Evolutionary conservation across 1,284 basidiomycete species (phyloP), one percentile per base, ranked within the genome.

Genomic region (Malassezia obtusa): DNA sequence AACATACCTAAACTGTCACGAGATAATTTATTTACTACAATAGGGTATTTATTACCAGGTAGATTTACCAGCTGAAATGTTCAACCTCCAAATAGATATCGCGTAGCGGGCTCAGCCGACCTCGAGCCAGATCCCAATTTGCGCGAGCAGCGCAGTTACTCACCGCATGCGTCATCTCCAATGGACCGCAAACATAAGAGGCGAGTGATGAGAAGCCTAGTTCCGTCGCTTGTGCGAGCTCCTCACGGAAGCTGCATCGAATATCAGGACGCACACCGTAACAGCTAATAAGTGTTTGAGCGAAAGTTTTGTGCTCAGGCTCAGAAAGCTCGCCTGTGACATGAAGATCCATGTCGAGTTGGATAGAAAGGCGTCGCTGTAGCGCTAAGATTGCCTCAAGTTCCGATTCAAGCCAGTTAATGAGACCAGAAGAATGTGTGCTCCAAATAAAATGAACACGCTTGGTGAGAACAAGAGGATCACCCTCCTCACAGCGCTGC

Each of bases 361-460:
- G 14, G 40, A 32, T 21, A 28, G 26, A 12, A 5, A 17, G 14
- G 8, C 14, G 17, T 14, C 21, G 14, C 5, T 28, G 15, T 15
- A 24, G 26, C 17, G 7, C 5, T 15, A 45, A 28, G 4, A 30
- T n/a, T 24, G 7, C 25, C 19, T 15, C 28, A 35, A 56, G 28
- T 14, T 50, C 46, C 10, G 26, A 9, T 14, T n/a, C 21, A 6
- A 47, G 33, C 48, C 48, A 50, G n/a, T 39, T 35, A 14, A 50
- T 22, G 10, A 50, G 41, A 8, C 30, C 49, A n/a, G 9, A 24
- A 1, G 48, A 33, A 4, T 41, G 53, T 1, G 41, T 33, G 6
- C 33, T 31, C 53, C 53, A 56, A 1, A 56, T 25, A 21, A 56
- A 24, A 17, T 32, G 43, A 0, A 50, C 15, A 9, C 43, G 25